Evolutionary conservation across 2,329 filamentous ascomycete species (phyloP).

Genomic region (Colletotrichum sp.): DNA sequence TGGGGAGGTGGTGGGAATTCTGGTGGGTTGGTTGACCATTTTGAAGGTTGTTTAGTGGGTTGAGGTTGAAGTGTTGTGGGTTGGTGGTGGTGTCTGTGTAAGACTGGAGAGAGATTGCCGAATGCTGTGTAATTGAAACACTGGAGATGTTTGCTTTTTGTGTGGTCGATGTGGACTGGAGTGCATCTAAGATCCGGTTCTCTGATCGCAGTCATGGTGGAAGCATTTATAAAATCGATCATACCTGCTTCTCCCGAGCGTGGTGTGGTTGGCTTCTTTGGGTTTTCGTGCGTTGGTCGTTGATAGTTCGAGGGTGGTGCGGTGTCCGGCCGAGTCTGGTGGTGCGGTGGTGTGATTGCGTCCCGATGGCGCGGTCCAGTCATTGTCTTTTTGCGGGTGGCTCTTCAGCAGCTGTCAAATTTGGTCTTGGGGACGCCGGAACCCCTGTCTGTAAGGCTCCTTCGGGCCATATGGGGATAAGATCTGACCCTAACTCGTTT

Average conservation of each 20-base stretch:
- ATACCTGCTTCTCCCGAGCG: conserved; percentile 8
- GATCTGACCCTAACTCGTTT: not conserved
- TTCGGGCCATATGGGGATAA: not conserved
- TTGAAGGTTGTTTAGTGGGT: not conserved
- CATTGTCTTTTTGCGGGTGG: not conserved
- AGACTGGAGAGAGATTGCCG: not conserved
- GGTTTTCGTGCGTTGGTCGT: conserved; percentile 1
- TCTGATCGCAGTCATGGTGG: not conserved
- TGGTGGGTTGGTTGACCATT: conserved; percentile 18
- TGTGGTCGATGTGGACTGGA: conserved; percentile 16
- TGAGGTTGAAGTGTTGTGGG: not conserved
- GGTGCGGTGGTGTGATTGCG: conserved; percentile 18
- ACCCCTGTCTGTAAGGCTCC: conserved; percentile 6
- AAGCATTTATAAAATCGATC: conserved; percentile 6
- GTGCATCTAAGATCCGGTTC: not conserved
- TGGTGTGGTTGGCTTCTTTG: not conserved
- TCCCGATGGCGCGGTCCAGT: conserved; percentile 11
- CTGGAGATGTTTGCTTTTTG: not conserved
- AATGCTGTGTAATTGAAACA: not conserved
- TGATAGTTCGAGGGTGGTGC: conserved; percentile 18
- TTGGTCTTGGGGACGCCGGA: not conserved
- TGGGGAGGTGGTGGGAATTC: conserved; percentile 4
- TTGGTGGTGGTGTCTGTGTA: not conserved
- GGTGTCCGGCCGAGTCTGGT: conserved; percentile 8
- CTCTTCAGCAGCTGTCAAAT: not conserved